Percentiles rank a stretch among this genome's conserved stretches.
phyloP scores from a whole-genome alignment of 2,329 filamentous ascomycete genomes.

The Zasmidium angulare region DNA sequence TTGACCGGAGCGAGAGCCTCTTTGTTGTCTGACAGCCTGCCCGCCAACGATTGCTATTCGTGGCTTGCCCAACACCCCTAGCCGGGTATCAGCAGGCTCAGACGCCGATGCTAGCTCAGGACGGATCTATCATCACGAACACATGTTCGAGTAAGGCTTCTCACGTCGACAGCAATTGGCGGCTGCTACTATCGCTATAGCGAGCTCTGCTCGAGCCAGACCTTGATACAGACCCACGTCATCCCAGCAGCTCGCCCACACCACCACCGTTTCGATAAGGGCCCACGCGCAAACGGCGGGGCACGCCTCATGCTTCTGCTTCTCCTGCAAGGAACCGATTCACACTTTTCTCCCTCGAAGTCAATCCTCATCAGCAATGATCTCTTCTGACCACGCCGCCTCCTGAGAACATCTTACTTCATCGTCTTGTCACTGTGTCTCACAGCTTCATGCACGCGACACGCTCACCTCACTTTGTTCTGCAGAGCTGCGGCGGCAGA shows the following conservation, averaged over 20 bases:
- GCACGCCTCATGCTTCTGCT: neutral
- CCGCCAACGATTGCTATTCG: neutral
- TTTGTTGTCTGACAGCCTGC: neutral
- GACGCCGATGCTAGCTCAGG: conserved; percentile 1
- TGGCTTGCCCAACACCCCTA: conserved; percentile 3
- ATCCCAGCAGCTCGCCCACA: conserved; percentile 9
- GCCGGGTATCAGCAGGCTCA: conserved; percentile 1
- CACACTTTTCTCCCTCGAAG: neutral
- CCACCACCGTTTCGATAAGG: conserved; percentile 6
- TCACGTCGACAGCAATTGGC: conserved; percentile 3
- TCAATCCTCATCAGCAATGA: neutral
- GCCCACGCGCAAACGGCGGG: neutral
- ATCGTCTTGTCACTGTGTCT: no score
- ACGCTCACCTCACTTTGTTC: neutral
- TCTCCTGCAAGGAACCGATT: conserved; percentile 15
- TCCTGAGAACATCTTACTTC: no score
- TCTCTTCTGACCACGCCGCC: no score
- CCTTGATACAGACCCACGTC: conserved; percentile 12
- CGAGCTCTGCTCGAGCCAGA: neutral
- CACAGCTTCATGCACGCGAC: neutral
- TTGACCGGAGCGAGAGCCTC: neutral
- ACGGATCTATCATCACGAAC: conserved; percentile 5
- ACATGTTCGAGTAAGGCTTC: conserved; percentile 6
- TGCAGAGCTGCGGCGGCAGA: no score
- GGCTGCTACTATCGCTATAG: conserved; percentile 3